Base-by-base conservation (phyloP, 495 filamentous ascomycete genomes). In the Penicillium chermesinum region DNA sequence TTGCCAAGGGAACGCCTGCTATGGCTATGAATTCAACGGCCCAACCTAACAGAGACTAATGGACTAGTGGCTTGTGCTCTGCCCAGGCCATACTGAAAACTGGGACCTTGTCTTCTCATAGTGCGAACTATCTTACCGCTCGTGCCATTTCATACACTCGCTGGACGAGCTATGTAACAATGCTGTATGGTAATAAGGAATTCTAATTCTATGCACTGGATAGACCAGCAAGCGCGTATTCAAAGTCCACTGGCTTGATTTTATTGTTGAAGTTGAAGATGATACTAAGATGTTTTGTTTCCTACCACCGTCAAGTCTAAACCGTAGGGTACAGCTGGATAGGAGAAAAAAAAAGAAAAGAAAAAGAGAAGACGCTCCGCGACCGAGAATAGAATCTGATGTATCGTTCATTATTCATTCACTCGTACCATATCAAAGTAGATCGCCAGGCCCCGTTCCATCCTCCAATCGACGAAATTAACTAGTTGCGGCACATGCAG, bases 321-420 rank as follows among this genome's bases (percentile, higher is more conserved):
- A 44, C 30, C 7, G 17, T 12, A 10, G 12, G 20, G 40, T 42
- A 42, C n/a, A 30, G 15, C 13, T n/a, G 25, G n/a, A 35, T 6
- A 21, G 8, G 25, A 44, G 30, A 39, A 42, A 35, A 17, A 20
- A 9, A 14, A 25, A 49, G 1, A 48, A 34, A 38, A 33, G 41
- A 17, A 30, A n/a, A 32, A 15, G 41, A 32, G 41, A 20, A 35
- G 17, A 9, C 20, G 39, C 17, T 39, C 5, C 7, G 44, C 34
- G 14, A 34, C 34, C 10, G 25, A 30, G 19, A 35, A 20, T 7
- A 15, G 25, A 30, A 45, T 50, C 34, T 38, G 38, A 58, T 55
- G 46, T 58, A 51, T 64, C 37, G 48, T 65, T 69, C 66, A 58
- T 72, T 69, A 66, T 63, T 69, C 66, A 58, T 70, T 67, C 56